Percentiles rank a stretch among this genome's conserved stretches.
These are phyloP conservation scores for Millerozyma miso DNA, from an alignment of 805 yeast genomes.

Conservation along the genomic window DNA sequence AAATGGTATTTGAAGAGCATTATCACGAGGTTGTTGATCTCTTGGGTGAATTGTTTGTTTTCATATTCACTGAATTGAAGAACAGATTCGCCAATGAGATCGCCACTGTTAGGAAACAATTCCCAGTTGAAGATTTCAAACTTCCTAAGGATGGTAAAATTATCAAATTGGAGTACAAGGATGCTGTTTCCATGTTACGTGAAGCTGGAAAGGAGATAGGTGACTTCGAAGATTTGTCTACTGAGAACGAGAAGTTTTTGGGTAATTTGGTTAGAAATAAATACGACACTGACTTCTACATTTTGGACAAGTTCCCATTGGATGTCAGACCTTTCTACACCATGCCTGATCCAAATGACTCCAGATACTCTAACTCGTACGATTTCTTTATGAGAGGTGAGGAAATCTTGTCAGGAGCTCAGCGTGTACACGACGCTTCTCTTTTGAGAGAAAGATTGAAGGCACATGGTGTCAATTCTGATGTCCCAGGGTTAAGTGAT, in stretches of 20 bases:
- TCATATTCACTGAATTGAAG: constrained; percentile 82
- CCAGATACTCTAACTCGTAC: constrained; percentile 92
- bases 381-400: constrained; percentile 99
- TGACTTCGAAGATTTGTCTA: constrained; percentile 84
- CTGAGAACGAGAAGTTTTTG: constrained; percentile 91
- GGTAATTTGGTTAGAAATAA: constrained; percentile 90
- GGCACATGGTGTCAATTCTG: constrained; percentile 78
- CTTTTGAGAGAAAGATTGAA: constrained; percentile 77
- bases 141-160: constrained; percentile 91
- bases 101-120: constrained; percentile 86
- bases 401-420: constrained; percentile 99
- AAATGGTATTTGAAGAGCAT: constrained; percentile 97
- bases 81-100: constrained; percentile 77
- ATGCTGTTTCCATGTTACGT: constrained; percentile 82
- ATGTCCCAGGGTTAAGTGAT: constrained; percentile 78
- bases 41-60: constrained; percentile 72
- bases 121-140: constrained; percentile 96
- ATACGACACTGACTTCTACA: constrained; percentile 96
- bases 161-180: constrained; percentile 85
- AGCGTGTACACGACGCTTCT: constrained; percentile 93
- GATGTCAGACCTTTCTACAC: constrained; percentile 98
- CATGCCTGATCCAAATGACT: constrained; percentile 94
- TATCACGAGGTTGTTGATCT: constrained; percentile 81
- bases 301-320: constrained; percentile 96
- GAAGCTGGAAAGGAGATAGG: constrained; percentile 83